These are phyloP conservation scores for Cladophialophora immunda DNA, from an alignment of 2,329 filamentous ascomycete genomes.

Conservation along the genomic window DNA sequence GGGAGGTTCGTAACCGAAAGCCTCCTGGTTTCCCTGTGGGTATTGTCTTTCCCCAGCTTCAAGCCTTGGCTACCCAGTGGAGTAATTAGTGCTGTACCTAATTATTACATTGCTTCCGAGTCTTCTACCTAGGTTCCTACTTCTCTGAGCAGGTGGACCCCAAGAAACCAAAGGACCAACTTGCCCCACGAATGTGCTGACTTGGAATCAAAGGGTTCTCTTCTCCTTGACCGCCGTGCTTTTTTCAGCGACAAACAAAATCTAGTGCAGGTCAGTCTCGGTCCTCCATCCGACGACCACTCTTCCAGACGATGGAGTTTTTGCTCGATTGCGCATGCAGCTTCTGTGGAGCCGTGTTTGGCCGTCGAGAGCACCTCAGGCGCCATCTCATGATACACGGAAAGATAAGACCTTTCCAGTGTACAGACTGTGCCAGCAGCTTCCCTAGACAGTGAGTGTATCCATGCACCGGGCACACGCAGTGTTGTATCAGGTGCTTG, in stretches of 20 bases:
- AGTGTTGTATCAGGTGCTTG: background rate
- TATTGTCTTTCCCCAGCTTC: background rate
- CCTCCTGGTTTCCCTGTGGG: too few relatives aligned
- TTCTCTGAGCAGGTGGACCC: too few relatives aligned
- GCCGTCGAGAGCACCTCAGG: constrained; percentile 5
- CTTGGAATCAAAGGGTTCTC: background rate
- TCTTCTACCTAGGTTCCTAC: too few relatives aligned
- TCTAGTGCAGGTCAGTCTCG: too few relatives aligned
- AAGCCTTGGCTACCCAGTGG: background rate
- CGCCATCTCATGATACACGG: constrained; percentile 17
- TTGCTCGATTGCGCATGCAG: constrained; percentile 15
- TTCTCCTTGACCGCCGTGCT: background rate
- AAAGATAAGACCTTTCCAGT: constrained; percentile 7
- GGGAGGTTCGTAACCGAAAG: too few relatives aligned
- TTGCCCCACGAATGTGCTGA: too few relatives aligned
- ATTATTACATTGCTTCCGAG: too few relatives aligned
- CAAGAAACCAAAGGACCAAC: too few relatives aligned
- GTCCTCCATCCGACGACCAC: background rate
- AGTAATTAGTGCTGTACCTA: too few relatives aligned
- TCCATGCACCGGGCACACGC: background rate
- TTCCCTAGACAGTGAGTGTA: constrained; percentile 15
- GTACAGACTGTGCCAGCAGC: background rate
- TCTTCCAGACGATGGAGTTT: constrained; percentile 9
- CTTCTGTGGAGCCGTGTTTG: constrained; percentile 14
- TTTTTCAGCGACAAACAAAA: too few relatives aligned